Evolutionary conservation across 148 eudicot genomes (phyloP).

Genomic region (Chenopodium quinoa): DNA sequence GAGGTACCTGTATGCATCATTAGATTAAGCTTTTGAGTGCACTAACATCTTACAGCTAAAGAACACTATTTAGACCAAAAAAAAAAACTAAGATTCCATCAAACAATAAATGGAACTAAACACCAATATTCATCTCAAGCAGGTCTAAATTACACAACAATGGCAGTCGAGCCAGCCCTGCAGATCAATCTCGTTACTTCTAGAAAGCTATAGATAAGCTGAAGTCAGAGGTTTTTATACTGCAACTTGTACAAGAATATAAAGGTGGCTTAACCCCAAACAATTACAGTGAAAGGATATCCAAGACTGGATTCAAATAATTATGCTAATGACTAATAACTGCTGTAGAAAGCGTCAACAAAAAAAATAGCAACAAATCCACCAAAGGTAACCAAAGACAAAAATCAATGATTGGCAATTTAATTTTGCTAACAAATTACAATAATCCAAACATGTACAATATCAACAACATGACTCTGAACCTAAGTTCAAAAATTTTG

Average conservation of each 20-base stretch:
- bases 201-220: background rate
- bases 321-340: background rate
- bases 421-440: background rate
- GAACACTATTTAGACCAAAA: no score
- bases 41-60: no score
- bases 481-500: background rate
- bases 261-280: background rate
- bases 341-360: no score
- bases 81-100: background rate
- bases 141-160: background rate
- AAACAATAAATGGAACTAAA: background rate
- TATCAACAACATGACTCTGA: background rate
- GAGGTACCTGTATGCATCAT: constrained; percentile 39
- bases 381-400: background rate
- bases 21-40: constrained; percentile 1
- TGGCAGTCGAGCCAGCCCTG: no score
- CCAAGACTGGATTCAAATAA: background rate
- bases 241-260: background rate
- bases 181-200: background rate
- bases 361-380: background rate
- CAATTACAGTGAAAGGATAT: background rate
- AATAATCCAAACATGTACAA: background rate
- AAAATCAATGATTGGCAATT: background rate
- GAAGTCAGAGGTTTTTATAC: background rate
- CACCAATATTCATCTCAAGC: background rate